Conservation (phyloP, 768 basidiomycete species). For the Boletus rubescentipes region DNA sequence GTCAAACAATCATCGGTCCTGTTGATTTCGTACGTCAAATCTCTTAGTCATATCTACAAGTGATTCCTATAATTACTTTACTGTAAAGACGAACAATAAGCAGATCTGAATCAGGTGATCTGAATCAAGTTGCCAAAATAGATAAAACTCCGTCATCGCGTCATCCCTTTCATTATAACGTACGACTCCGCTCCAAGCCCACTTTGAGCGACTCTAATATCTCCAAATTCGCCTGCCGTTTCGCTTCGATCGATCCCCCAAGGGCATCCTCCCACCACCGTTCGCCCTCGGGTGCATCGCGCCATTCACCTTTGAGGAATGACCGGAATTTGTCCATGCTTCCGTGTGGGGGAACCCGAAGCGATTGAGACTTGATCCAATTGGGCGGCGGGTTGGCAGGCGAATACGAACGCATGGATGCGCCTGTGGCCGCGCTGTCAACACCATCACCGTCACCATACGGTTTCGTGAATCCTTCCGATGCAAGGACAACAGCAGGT, state of each 20-base stretch:
- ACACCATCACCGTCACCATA: not conserved
- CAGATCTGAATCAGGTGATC: no score
- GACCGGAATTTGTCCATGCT: slow-evolving; percentile 27
- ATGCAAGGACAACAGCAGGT: slow-evolving; percentile 58
- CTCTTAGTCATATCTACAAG: not conserved
- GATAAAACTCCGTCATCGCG: not conserved
- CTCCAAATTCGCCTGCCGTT: slow-evolving; percentile 26
- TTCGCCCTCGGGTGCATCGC: slow-evolving; percentile 51
- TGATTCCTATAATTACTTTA: no score
- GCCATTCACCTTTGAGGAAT: slow-evolving; percentile 62
- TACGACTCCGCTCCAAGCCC: slow-evolving; percentile 22
- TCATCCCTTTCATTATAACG: slow-evolving; percentile 6
- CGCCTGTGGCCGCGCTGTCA: not conserved
- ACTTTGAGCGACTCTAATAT: slow-evolving; percentile 20
- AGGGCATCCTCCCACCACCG: slow-evolving; percentile 73
- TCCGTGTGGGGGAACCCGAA: slow-evolving; percentile 25
- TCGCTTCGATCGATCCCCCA: slow-evolving; percentile 45
- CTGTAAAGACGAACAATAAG: not conserved
- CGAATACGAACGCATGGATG: slow-evolving; percentile 32
- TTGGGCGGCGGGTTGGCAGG: slow-evolving; percentile 26
- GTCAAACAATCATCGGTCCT: no score
- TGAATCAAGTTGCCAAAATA: not conserved
- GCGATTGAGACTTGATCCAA: slow-evolving; percentile 24
- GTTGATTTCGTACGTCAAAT: no score
- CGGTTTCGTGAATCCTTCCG: slow-evolving; percentile 51